Evolutionary conservation across 208 protist species (phyloP).

Genomic region (Trypanosoma caninum): DNA sequence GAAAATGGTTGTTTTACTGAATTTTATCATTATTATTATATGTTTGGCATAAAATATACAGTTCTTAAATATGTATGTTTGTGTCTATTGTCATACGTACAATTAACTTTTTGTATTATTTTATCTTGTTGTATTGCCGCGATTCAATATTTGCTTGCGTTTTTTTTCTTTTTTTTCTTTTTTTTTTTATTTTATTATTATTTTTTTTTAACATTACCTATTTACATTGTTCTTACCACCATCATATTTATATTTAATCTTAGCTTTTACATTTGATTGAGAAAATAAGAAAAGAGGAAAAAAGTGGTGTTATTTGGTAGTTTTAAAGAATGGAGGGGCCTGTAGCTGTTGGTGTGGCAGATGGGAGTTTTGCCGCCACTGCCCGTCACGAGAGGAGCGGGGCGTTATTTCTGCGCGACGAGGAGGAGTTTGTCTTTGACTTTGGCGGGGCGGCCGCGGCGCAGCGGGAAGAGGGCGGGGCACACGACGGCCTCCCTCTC

Average conservation of each 20-base stretch:
- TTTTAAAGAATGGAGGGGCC: not conserved
- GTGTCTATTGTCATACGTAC: not conserved
- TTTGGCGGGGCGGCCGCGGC: constrained; percentile 40
- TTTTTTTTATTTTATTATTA: not conserved
- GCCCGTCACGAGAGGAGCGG: not conserved
- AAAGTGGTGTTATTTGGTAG: not conserved
- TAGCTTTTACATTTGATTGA: not conserved
- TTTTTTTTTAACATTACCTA: not conserved
- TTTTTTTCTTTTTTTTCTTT: not conserved
- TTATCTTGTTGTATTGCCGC: not conserved
- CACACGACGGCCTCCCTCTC: not conserved
- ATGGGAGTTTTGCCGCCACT: not conserved
- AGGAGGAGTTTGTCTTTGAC: constrained; percentile 78
- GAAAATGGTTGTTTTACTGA: not conserved
- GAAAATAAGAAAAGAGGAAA: not conserved
- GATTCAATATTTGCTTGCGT: not conserved
- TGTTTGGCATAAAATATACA: too few species aligned
- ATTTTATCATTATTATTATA: not conserved
- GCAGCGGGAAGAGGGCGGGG: not conserved
- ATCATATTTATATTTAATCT: not conserved
- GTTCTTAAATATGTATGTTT: too few species aligned
- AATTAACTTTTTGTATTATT: not conserved
- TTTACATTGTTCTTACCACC: not conserved
- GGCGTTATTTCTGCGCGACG: constrained; percentile 66
- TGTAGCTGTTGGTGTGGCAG: not conserved